Evolutionary conservation across 2,329 filamentous ascomycete species (phyloP).

Genomic region (Canariomyces notabilis): DNA sequence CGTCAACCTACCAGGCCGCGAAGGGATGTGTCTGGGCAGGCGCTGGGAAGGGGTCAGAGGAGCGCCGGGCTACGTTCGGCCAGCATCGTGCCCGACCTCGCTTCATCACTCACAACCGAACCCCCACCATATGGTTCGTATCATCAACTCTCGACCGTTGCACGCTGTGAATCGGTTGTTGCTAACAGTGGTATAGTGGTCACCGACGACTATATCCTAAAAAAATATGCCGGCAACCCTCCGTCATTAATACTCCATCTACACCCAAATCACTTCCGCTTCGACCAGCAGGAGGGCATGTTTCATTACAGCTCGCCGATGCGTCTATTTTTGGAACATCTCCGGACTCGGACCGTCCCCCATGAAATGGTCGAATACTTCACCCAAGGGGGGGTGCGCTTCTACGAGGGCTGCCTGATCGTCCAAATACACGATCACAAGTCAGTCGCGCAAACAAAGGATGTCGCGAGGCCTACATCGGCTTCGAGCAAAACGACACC

Average conservation of each 20-base stretch:
- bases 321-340: slow-evolving; percentile 72
- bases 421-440: slow-evolving; percentile 91
- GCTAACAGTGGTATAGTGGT: slow-evolving; percentile 21
- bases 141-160: neutral
- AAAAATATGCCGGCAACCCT: slow-evolving; percentile 60
- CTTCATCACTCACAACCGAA: slow-evolving; percentile 35
- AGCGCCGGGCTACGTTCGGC: slow-evolving; percentile 47
- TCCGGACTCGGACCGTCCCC: slow-evolving; percentile 71
- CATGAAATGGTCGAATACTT: slow-evolving; percentile 85
- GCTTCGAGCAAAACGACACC: slow-evolving; percentile 58
- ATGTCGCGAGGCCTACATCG: slow-evolving; percentile 48
- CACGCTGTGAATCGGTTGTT: neutral
- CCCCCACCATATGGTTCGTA: slow-evolving; percentile 50
- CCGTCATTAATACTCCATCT: slow-evolving; percentile 86
- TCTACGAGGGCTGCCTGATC: slow-evolving; percentile 93
- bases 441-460: slow-evolving; percentile 57
- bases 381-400: slow-evolving; percentile 63
- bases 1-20: slow-evolving; percentile 54
- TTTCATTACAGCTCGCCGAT: slow-evolving; percentile 92
- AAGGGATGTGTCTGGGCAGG: slow-evolving; percentile 48
- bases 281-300: slow-evolving; percentile 89
- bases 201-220: slow-evolving; percentile 74
- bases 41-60: slow-evolving; percentile 43
- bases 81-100: slow-evolving; percentile 42
- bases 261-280: slow-evolving; percentile 79